phyloP scores from a whole-genome alignment of 768 basidiomycete species.

The Tulasnella calospora region DNA sequence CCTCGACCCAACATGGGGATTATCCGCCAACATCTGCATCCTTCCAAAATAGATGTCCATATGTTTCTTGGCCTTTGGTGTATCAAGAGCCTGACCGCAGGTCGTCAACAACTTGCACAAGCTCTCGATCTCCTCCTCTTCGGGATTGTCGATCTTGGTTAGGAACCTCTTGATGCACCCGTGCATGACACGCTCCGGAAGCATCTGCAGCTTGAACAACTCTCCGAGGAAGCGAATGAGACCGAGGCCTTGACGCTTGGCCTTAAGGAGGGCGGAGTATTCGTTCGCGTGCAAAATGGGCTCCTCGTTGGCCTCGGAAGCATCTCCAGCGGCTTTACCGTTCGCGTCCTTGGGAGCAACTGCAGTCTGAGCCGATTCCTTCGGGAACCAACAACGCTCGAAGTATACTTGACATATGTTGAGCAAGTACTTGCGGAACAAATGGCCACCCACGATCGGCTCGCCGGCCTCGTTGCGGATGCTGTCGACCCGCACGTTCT shows the following conservation, averaged over 20 bases:
- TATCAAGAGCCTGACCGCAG: conserved; percentile 81
- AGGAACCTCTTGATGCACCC: conserved; percentile 95
- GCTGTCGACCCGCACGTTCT: conserved; percentile 81
- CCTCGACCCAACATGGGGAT: conserved; percentile 68
- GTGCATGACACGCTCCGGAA: conserved; percentile 97
- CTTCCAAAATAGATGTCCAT: conserved; percentile 92
- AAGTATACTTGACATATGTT: conserved; percentile 98
- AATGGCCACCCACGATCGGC: conserved; percentile 82
- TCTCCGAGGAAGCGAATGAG: conserved; percentile 98
- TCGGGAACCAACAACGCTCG: conserved; percentile 88
- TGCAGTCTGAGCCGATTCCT: conserved; percentile 80
- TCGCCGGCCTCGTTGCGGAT: conserved; percentile 77
- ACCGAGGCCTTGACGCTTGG: conserved; percentile 93
- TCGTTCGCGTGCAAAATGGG: too few species aligned
- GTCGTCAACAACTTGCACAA: conserved; percentile 89
- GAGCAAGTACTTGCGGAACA: conserved; percentile 95
- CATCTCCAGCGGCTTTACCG: conserved; percentile 69
- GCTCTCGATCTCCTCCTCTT: conserved; percentile 97
- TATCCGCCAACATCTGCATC: conserved; percentile 77
- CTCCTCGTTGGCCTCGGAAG: conserved; percentile 32
- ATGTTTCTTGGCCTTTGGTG: conserved; percentile 69
- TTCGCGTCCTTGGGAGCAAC: conserved; percentile 78
- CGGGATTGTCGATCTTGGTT: conserved; percentile 82
- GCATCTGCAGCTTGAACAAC: conserved; percentile 95
- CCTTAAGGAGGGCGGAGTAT: conserved; percentile 89